Evolutionary conservation across 164 flowering plant genomes (phyloP).

Genomic region (Vitis riparia): DNA sequence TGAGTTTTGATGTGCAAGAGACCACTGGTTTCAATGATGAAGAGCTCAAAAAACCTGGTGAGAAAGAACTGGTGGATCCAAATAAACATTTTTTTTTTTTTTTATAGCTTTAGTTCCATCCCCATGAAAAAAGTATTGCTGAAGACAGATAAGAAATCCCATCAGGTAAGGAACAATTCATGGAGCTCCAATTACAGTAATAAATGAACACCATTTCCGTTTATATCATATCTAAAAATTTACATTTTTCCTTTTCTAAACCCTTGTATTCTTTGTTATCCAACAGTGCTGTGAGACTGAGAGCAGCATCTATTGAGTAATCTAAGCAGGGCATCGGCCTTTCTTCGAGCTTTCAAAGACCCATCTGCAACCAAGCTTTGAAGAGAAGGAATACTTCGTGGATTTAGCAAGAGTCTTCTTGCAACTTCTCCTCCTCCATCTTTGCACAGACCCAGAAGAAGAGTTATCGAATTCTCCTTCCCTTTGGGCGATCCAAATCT

Average conservation of each 20-base stretch:
- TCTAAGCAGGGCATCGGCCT: conserved; percentile 70
- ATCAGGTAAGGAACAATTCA: background rate
- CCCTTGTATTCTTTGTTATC: conserved; percentile 5
- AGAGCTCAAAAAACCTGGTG: no score
- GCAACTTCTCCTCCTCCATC: conserved; percentile 64
- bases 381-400: conserved; percentile 60
- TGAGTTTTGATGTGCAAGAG: no score
- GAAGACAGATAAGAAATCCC: background rate
- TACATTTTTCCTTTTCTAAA: conserved; percentile 10
- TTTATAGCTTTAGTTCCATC: background rate
- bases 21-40: no score
- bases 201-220: conserved; percentile 1
- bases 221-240: conserved; percentile 11
- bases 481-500: conserved; percentile 72
- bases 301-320: conserved; percentile 62
- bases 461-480: conserved; percentile 63
- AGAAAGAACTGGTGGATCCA: no score
- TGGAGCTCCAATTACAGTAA: conserved; percentile 8
- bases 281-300: conserved; percentile 30
- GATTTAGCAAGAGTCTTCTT: conserved; percentile 47
- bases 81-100: no score
- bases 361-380: conserved; percentile 54
- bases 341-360: conserved; percentile 59
- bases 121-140: background rate
- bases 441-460: conserved; percentile 65